Base-by-base conservation (phyloP, 177 flowering plant genomes). In the Vitis hybrid region DNA sequence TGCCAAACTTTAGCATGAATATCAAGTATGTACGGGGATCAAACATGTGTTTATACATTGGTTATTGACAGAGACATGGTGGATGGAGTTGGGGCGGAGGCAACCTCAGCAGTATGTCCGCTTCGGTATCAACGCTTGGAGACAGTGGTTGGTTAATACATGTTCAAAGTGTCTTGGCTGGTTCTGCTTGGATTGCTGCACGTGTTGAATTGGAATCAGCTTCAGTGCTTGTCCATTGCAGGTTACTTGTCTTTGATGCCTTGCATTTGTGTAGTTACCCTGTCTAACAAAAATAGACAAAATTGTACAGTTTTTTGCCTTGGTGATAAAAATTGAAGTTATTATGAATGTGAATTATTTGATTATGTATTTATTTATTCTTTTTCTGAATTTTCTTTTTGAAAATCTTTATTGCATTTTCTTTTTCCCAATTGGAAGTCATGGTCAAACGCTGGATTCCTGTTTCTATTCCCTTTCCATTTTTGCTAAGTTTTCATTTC, bases 41-140 rank as follows among this genome's bases (percentile, higher is more conserved):
- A 49, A 14, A 11, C 39, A 2, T 60, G 60, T 21, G 56, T 57
- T 72, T 69, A 1, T 56, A 55, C 57, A 26, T 10, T 70, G 69
- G 67, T 62, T n/a, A 50, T 75, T 66, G 69, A 71, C 83, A 96
- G 99, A 94, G 99, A 75, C 88, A 90, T 81, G 95, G 99, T 74
- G 99, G 97, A 65, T 96, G 93, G 91, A 92, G 88, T 3, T 96
- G 99, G 99, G 94, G 98, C 22, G 97, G 99, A 53, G 99, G 98
- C 33, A 94, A 90, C 80, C 86, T 96, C 48, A 96, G 99, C 84
- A 90, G 98, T 72, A 96, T 96, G 99, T 94, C 99, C 79, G 98
- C 99, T 67, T 96, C 99, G 60, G 99, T 93, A 70, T 89, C 97
- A 51, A 88, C 97, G 12, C 95, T 96, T 56, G 99, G 99, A 53